A percentile compares a stretch with the other conserved stretches of the same genome.
Evolutionary conservation across 202 grass and related monocot genomes (phyloP).

Genomic region (Musa balbisiana): DNA sequence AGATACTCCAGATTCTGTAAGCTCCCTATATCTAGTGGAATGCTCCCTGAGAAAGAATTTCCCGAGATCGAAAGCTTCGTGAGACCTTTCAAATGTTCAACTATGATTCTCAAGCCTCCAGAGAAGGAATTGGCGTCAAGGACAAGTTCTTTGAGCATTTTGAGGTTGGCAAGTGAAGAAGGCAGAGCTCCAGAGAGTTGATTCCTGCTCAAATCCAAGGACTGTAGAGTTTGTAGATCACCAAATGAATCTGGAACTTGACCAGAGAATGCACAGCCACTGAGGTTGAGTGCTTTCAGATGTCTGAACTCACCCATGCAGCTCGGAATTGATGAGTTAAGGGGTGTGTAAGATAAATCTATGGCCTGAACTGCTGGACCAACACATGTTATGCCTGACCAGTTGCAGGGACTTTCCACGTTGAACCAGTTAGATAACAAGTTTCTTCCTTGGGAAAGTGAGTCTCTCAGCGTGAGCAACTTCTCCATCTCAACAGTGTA

Average conservation of each 20-base stretch:
- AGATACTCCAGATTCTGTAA: conserved; percentile 55
- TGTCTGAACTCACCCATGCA: conserved; percentile 45
- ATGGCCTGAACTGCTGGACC: conserved; percentile 43
- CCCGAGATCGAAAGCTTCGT: conserved; percentile 49
- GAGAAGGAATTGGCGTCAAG: conserved; percentile 57
- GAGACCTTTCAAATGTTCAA: conserved; percentile 52
- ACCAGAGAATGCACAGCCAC: conserved; percentile 60
- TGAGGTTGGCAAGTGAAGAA: conserved; percentile 43
- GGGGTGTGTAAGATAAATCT: conserved; percentile 54
- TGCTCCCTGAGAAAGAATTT: conserved; percentile 50
- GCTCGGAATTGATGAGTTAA: conserved; percentile 51
- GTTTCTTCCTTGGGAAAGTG: conserved; percentile 44
- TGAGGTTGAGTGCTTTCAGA: conserved; percentile 66
- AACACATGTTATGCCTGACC: conserved; percentile 60
- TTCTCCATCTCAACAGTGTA: conserved; percentile 39
- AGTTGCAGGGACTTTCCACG: conserved; percentile 68
- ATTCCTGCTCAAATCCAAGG: conserved; percentile 70
- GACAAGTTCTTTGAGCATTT: conserved; percentile 49
- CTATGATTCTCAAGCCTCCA: conserved; percentile 40
- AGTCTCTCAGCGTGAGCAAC: conserved; percentile 48
- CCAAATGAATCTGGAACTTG: conserved; percentile 44
- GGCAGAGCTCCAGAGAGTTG: conserved; percentile 53
- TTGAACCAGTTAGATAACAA: conserved; percentile 67
- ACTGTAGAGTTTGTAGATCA: conserved; percentile 38
- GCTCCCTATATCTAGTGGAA: conserved; percentile 55